Conservation (phyloP, 2,329 filamentous ascomycete genomes). For the Pestalotiopsis sp. region DNA sequence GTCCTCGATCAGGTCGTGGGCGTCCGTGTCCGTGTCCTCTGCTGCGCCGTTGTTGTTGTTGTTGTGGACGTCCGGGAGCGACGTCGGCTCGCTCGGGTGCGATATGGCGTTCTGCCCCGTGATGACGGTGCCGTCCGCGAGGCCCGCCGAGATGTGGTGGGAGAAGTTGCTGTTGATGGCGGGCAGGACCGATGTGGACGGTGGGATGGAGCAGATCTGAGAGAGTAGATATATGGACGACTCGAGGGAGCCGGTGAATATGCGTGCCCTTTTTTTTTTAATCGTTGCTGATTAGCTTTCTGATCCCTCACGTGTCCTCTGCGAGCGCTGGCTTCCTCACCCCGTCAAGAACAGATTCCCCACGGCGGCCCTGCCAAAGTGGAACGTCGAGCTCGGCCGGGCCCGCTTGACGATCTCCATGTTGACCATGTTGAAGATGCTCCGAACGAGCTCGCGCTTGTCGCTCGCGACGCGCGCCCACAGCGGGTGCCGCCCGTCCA, state of each 20-base stretch:
- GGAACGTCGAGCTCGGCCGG: conserved; percentile 72
- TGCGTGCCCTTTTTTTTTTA: conserved; percentile 56
- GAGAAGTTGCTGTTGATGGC: conserved; percentile 95
- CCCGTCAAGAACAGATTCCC: conserved; percentile 83
- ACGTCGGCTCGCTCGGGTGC: conserved; percentile 73
- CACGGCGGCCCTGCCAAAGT: conserved; percentile 75
- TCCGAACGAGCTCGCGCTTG: conserved; percentile 76
- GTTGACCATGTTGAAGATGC: conserved; percentile 75
- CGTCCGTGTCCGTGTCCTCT: conserved; percentile 36
- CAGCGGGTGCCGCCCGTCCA: conserved; percentile 77
- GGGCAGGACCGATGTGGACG: conserved; percentile 77
- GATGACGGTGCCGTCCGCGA: conserved; percentile 76
- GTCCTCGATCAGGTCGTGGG: conserved; percentile 71
- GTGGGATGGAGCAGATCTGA: conserved; percentile 82
- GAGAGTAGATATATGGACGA: conserved; percentile 88
- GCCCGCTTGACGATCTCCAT: conserved; percentile 78
- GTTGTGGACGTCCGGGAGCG: conserved; percentile 36
- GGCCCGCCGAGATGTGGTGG: conserved; percentile 86
- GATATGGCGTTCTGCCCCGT: conserved; percentile 92
- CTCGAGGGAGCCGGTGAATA: conserved; percentile 93
- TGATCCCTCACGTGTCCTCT: not conserved
- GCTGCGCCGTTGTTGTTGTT: conserved; percentile 14
- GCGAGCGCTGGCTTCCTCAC: conserved; percentile 23
- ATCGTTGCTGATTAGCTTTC: not conserved
- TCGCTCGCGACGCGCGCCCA: conserved; percentile 73